Base-by-base conservation (phyloP, 805 yeast species). In the Ogataea pilisensis region DNA sequence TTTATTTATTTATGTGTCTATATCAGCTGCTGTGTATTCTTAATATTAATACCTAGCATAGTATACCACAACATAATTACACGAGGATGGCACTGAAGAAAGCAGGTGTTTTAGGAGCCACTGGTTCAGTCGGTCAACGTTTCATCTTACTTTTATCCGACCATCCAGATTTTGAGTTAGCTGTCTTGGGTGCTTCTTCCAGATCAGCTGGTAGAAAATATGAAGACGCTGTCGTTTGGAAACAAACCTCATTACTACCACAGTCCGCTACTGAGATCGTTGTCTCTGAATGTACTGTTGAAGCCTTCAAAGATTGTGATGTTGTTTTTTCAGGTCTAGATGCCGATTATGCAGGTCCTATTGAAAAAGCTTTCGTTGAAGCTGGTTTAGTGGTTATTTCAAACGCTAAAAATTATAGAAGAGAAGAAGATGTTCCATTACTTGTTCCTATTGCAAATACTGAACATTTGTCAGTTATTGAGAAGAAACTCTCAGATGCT, bases 121-220 rank as follows among this genome's bases (percentile, higher is more conserved):
- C 99, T 11, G 99, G 99, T 39, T 82, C 95, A 32, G 99, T 93
- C 29, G 99, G 99, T 42, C 99, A 93, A 66, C 77, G 98, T 54
- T 93, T 93, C 62, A 90, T 93, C 46, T 70, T 91, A 35, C 70
- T 93, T 36, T 72, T 93, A 48, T 76, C 89, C 2, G 69, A 85
- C 47, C 97, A 93, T 61, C 98, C 98, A 20, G 87, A 87, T 45
- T 89, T 93, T 56, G 88, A 88, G 63, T 66, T 93, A 34, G 73
- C 76, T 42, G 93, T 80, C 7, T 70, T 93, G 40, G 99, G 99
- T 53, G 99, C 99, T 4, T 87, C 96, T 17, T 57, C 87, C 16
- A 79, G 98, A 61, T 88, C 96, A 20, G 96, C 98, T 16, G 98
- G 98, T 35, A 87, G 85, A 64, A 68, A 72, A 45, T 93, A 93